Base-by-base conservation (phyloP, 306 rosid species). In the Acmispon strigosus region DNA sequence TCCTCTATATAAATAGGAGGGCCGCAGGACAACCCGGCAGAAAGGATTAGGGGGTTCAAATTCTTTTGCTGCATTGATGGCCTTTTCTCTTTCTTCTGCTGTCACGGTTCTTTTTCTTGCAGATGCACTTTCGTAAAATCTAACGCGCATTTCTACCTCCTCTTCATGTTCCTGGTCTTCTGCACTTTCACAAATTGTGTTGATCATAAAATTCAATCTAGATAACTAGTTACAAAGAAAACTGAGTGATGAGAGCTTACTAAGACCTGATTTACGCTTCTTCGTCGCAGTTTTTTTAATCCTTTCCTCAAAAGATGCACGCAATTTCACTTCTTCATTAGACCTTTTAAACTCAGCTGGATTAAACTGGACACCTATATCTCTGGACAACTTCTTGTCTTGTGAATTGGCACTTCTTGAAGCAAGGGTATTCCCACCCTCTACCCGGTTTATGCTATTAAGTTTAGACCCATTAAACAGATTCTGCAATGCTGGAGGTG, bases 91-190 rank as follows among this genome's bases (percentile, higher is more conserved):
- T 89, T 95, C 97, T 83, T 91, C 99, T 1, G 96, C 91, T n/a
- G 96, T 91, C 78, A 82, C 96, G 0, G 96, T 89, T 86, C 99
- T 87, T 85, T 95, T 95, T 75, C 99, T 84, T 27, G 96, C 97
- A 65, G 99, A 91, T 45, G 99, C 97, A 82, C 99, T 89, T 84
- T 91, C 96, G 16, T 95, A 95, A 84, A 95, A 95, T 75, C 96
- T 85, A 62, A 76, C 70, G 61, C 96, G 95, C 81, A 89, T 87
- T 56, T 87, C 96, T 11, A 43, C 82, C 63, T 88, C 91, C 60
- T 90, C 89, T 62, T 83, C 95, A 2, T 82, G 80, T 60, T 81
- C 91, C 68, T 77, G 88, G 57, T 53, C 82, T 43, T 83, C 99
- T 95, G 92, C 82, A 84, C 62, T 50, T 67, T 12, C 61, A 61